These are phyloP conservation scores for Hanseniaspora uvarum DNA, from an alignment of 1,139 yeast species.

Conservation along the genomic window DNA sequence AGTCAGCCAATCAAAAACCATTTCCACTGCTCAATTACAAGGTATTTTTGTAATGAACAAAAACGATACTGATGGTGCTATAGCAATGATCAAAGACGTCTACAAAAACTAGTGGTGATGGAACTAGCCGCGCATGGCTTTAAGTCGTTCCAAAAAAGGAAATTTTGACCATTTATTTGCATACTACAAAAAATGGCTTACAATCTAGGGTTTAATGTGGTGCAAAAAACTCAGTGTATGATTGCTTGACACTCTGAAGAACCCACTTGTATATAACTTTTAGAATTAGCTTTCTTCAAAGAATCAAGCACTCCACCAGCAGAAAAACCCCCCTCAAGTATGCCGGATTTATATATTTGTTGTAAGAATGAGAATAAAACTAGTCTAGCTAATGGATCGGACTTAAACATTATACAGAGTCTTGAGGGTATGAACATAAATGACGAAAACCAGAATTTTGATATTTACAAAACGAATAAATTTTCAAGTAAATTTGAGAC, in stretches of 20 bases:
- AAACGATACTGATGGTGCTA: constrained; percentile 67
- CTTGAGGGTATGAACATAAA: neutral
- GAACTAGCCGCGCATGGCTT: neutral
- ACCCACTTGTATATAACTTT: too few relatives aligned
- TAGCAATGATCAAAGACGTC: constrained; percentile 45
- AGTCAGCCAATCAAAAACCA: constrained; percentile 43
- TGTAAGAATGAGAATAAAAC: neutral
- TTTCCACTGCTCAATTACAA: constrained; percentile 90
- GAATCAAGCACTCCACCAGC: too few relatives aligned
- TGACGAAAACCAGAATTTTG: neutral
- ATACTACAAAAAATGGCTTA: too few relatives aligned
- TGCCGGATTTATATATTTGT: neutral
- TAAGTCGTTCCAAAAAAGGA: neutral
- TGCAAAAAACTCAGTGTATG: too few relatives aligned
- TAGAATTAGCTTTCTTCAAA: too few relatives aligned
- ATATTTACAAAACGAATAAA: too few relatives aligned
- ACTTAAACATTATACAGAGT: neutral
- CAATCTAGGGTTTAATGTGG: too few relatives aligned
- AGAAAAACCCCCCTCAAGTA: too few relatives aligned
- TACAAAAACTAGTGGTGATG: neutral
- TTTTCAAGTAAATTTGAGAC: too few relatives aligned
- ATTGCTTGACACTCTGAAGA: too few relatives aligned
- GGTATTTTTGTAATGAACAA: constrained; percentile 92
- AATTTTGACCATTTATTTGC: too few relatives aligned
- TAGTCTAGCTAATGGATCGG: neutral